These are phyloP conservation scores for Pichia sp. DNA, from an alignment of 1,139 yeast species.

Conservation along the genomic window DNA sequence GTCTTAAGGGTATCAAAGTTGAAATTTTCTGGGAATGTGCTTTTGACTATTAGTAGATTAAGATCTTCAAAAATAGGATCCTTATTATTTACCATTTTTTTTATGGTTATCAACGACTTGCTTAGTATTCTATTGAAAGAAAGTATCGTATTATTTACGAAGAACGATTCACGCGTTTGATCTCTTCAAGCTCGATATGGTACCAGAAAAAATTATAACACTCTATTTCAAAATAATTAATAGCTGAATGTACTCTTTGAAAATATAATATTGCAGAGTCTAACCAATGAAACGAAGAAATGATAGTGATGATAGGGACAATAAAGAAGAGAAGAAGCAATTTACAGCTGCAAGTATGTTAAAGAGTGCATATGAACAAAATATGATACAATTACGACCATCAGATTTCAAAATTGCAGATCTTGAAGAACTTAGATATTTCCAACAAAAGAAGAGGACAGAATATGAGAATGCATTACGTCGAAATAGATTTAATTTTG, in stretches of 20 bases:
- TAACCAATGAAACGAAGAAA: background rate
- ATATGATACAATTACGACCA: slow-evolving; percentile 34
- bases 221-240: too few species aligned
- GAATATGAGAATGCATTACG: slow-evolving; percentile 84
- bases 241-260: too few species aligned
- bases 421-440: slow-evolving; percentile 69
- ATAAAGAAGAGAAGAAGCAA: slow-evolving; percentile 2
- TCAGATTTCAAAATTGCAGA: slow-evolving; percentile 60
- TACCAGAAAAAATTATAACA: too few species aligned
- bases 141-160: too few species aligned
- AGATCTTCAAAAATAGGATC: background rate
- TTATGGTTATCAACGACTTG: too few species aligned
- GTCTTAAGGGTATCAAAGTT: background rate
- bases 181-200: too few species aligned
- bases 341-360: slow-evolving; percentile 44
- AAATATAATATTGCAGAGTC: background rate
- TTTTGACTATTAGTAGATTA: background rate
- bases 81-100: background rate
- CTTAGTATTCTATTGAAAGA: too few species aligned
- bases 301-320: background rate
- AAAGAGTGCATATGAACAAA: slow-evolving; percentile 46
- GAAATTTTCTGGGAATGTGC: background rate
- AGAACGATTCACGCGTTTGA: too few species aligned
- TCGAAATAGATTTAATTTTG: slow-evolving; percentile 69
- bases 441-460: slow-evolving; percentile 65